These are phyloP conservation scores for Neopestalotiopsis rosae DNA, from an alignment of 2,329 filamentous ascomycete genomes.

Conservation along the genomic window DNA sequence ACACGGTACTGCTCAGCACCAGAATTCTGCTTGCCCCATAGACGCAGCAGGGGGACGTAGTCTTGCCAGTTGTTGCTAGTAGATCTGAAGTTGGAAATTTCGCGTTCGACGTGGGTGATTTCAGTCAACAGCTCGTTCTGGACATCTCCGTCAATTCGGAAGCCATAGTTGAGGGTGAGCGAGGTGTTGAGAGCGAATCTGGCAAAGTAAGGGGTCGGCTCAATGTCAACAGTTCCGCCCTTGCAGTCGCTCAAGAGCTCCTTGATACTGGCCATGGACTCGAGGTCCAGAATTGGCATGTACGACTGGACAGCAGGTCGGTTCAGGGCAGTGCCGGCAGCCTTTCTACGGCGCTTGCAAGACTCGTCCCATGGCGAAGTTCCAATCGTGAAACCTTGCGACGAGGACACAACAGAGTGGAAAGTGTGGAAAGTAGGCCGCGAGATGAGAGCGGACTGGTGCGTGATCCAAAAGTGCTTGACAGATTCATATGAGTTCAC, in stretches of 20 bases:
- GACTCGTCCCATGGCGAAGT: constrained; percentile 71
- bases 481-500: constrained; percentile 60
- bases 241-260: constrained; percentile 65
- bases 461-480: constrained; percentile 55
- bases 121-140: constrained; percentile 66
- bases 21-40: constrained; percentile 62
- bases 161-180: constrained; percentile 70
- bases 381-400: constrained; percentile 70
- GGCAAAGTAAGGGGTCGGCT: constrained; percentile 73
- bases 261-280: constrained; percentile 66
- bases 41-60: constrained; percentile 63
- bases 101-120: constrained; percentile 67
- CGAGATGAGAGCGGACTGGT: constrained; percentile 59
- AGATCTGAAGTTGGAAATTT: constrained; percentile 62
- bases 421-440: constrained; percentile 65
- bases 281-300: constrained; percentile 65
- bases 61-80: constrained; percentile 68
- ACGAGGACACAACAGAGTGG: constrained; percentile 66
- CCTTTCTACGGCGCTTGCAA: constrained; percentile 67
- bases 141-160: constrained; percentile 60
- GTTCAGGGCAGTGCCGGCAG: constrained; percentile 69
- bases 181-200: constrained; percentile 66
- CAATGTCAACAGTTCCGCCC: constrained; percentile 57
- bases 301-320: constrained; percentile 68
- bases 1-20: constrained; percentile 65